Evolutionary conservation across 2,329 filamentous ascomycete genomes (phyloP).

Genomic region (Claviceps sp.): DNA sequence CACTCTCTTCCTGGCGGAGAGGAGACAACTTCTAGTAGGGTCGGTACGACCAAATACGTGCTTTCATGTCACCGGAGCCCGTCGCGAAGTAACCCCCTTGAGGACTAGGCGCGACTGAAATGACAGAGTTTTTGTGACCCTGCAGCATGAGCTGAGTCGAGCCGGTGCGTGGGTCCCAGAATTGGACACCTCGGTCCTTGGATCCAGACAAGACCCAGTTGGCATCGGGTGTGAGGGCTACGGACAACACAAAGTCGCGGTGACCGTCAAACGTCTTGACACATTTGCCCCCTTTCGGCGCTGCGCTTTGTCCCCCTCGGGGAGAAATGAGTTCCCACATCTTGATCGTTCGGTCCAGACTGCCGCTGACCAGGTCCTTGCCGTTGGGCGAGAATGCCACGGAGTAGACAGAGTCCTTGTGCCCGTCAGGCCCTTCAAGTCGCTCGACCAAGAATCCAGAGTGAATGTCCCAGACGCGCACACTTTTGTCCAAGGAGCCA

Average conservation of each 20-base stretch:
- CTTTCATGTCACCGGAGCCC: slow-evolving; percentile 93
- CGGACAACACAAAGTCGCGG: slow-evolving; percentile 92
- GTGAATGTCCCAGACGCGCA: slow-evolving; percentile 88
- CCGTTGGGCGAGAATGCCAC: slow-evolving; percentile 93
- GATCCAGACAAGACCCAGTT: slow-evolving; percentile 95
- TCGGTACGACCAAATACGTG: slow-evolving; percentile 87
- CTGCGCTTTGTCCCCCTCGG: slow-evolving; percentile 51
- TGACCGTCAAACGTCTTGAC: slow-evolving; percentile 96
- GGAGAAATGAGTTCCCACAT: slow-evolving; percentile 88
- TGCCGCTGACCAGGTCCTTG: slow-evolving; percentile 84
- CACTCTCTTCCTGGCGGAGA: background rate
- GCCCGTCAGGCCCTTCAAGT: slow-evolving; percentile 82
- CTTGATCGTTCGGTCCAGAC: slow-evolving; percentile 96
- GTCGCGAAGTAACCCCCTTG: slow-evolving; percentile 83
- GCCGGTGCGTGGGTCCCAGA: slow-evolving; percentile 93
- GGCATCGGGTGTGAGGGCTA: slow-evolving; percentile 86
- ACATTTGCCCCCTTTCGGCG: slow-evolving; percentile 77
- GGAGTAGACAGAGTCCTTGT: slow-evolving; percentile 94
- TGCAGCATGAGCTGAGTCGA: slow-evolving; percentile 96
- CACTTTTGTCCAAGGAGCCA: slow-evolving; percentile 92
- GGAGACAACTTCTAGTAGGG: slow-evolving; percentile 21
- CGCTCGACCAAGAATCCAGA: slow-evolving; percentile 80
- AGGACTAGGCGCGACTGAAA: slow-evolving; percentile 90
- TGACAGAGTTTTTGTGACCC: slow-evolving; percentile 97
- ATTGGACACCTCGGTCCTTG: slow-evolving; percentile 94